Base-by-base conservation (phyloP, 2,329 filamentous ascomycete species). In the Ophiostoma montium region DNA sequence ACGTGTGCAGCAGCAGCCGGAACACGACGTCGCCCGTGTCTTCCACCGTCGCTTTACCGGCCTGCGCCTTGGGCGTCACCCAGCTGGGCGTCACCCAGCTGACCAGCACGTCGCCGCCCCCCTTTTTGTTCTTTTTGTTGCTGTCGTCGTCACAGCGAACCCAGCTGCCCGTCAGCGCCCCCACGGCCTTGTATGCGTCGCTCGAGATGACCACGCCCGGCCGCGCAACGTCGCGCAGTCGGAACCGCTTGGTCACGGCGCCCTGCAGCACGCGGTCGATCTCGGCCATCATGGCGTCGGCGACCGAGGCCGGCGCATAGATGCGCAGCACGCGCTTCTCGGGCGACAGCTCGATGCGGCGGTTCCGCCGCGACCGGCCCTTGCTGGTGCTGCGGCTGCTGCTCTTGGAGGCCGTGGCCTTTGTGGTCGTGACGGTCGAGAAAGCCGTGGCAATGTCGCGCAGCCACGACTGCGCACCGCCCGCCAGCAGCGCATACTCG, bases 401-500 rank as follows among this genome's bases (percentile, higher is more conserved):
- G 54, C 4, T 62, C 59, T 27, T 68, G 57, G 48, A 55, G 58
- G 19, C 54, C 11, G 32, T 48, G 3, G 48, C 45, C 2, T 43
- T 48, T 3, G 49, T 42, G 1, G 45, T 51, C 0, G 47, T 48
- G 9, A 50, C 27, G 16, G 51, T 50, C 11, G 51, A 50, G 23
- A 51, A 55, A 8, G 49, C 49, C 3, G 60, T 52, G 27, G 59
- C 57, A 27, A 68, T 58, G 12, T 49, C 49, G 15, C 57, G 58
- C 15, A 69, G 54, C 59, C 63, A 68, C 11, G 59, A 61, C 33
- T 61, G 58, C 6, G 56, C 60, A 27, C 66, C 67, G 46, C 63
- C 64, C 42, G 66, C 61, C 21, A 78, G 59, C 4, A 75, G 64
- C 31, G 59, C 54, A 52, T 74, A 73, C 47, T 69, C 64, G 1